Conservation (phyloP, 768 basidiomycete species). For the Arthromyces matolae region DNA sequence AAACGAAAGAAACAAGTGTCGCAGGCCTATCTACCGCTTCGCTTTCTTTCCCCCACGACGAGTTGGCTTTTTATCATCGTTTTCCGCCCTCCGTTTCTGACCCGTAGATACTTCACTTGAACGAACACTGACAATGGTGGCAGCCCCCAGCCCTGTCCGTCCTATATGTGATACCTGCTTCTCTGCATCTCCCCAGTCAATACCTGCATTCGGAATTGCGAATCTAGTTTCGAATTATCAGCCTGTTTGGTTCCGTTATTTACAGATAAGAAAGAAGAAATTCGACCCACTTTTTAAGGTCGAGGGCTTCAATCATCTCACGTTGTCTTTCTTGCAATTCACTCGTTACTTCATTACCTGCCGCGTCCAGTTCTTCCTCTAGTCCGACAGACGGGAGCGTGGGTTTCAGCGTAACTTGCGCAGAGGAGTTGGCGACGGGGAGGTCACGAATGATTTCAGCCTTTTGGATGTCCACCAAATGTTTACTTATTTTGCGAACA, state of each 20-base stretch:
- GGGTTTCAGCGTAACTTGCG: conserved; percentile 11
- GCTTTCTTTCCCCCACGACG: conserved; percentile 43
- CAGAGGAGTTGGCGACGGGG: conserved; percentile 33
- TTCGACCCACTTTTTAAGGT: conserved; percentile 75
- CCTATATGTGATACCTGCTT: conserved; percentile 56
- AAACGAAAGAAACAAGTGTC: no score
- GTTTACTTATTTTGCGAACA: conserved; percentile 77
- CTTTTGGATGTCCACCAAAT: conserved; percentile 75
- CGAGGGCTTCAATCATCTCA: conserved; percentile 84
- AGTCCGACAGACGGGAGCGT: conserved; percentile 41
- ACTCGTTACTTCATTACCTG: conserved; percentile 67
- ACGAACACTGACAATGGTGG: conserved; percentile 78
- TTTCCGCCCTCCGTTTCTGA: conserved; percentile 59
- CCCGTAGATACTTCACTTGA: conserved; percentile 23
- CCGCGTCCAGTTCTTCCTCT: conserved; percentile 71
- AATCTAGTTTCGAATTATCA: conserved; percentile 43
- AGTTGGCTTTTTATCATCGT: conserved; percentile 44
- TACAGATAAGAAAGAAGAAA: conserved; percentile 3
- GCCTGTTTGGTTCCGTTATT: conserved; percentile 11
- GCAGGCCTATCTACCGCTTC: conserved; percentile 33
- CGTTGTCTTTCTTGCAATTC: conserved; percentile 75
- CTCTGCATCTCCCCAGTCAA: conserved; percentile 77
- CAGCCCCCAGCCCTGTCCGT: conserved; percentile 34
- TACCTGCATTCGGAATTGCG: conserved; percentile 64
- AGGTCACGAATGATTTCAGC: conserved; percentile 66